Conservation (phyloP, 495 filamentous ascomycete species). For the Daldinia loculata region DNA sequence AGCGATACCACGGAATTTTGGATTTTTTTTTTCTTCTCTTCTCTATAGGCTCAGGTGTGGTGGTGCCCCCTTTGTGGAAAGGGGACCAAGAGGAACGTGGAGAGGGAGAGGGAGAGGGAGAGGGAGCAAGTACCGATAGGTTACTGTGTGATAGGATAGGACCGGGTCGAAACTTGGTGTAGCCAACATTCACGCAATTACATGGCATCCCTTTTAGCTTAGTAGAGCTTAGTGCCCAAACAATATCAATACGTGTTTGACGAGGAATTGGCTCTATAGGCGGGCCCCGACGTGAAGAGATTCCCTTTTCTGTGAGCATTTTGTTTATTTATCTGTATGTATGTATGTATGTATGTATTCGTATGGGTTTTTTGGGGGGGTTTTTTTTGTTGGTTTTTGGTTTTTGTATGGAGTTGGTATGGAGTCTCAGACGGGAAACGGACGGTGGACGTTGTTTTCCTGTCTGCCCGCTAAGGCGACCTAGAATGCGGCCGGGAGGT, state of each 20-base stretch:
- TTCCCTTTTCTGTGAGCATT: slow-evolving; percentile 3
- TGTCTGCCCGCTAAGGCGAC: slow-evolving; percentile 34
- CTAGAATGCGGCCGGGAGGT: slow-evolving; percentile 42
- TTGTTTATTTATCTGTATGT: slow-evolving; percentile 40
- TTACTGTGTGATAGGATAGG: slow-evolving; percentile 32
- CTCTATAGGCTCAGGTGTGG: not conserved
- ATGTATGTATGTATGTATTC: not conserved
- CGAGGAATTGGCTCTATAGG: slow-evolving; percentile 13
- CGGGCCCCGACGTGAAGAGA: slow-evolving; percentile 4
- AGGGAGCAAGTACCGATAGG: slow-evolving; percentile 5
- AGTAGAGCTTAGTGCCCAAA: slow-evolving; percentile 22
- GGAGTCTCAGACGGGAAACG: slow-evolving; percentile 24
- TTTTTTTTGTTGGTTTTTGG: too few relatives aligned
- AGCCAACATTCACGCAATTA: slow-evolving; percentile 39
- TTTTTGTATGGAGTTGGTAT: slow-evolving; percentile 10
- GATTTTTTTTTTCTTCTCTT: slow-evolving; percentile 6
- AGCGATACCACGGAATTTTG: slow-evolving; percentile 40
- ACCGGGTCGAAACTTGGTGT: slow-evolving; percentile 36
- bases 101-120: not conserved
- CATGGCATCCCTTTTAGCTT: slow-evolving; percentile 32
- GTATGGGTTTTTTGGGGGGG: too few relatives aligned
- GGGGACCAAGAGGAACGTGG: slow-evolving; percentile 12
- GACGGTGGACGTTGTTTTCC: slow-evolving; percentile 33
- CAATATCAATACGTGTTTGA: slow-evolving; percentile 18
- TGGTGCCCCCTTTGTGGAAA: slow-evolving; percentile 19